Conservation (phyloP, 441 rosid genomes). For the Mallotus japonicus region DNA sequence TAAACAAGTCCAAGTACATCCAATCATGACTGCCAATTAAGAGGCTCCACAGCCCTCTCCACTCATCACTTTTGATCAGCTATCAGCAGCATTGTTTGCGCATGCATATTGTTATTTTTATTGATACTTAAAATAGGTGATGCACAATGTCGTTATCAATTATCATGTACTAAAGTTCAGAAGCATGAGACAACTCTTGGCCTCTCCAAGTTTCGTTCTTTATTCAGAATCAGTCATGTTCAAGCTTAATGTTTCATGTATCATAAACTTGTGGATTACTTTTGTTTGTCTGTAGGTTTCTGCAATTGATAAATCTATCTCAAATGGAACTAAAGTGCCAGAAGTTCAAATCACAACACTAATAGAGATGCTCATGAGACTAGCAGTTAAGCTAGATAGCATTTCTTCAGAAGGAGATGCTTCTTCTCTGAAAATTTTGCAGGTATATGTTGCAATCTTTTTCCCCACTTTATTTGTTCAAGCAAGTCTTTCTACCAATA, state of each 20-base stretch:
- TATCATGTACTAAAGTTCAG: no score
- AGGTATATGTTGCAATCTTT: slow-evolving; percentile 26
- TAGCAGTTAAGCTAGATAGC: slow-evolving; percentile 54
- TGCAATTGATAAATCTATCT: slow-evolving; percentile 47
- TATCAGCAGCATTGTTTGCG: no score
- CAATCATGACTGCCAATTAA: neutral
- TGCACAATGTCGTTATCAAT: no score
- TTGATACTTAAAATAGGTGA: no score
- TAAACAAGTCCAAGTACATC: neutral
- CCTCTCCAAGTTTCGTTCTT: no score
- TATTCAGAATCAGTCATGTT: neutral
- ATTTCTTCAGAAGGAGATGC: slow-evolving; percentile 51
- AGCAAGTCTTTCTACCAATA: no score
- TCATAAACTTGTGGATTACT: no score
- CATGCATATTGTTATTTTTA: no score
- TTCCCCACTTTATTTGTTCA: neutral
- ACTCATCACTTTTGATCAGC: neutral
- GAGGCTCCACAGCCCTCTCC: neutral
- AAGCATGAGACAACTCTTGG: no score
- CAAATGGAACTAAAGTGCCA: slow-evolving; percentile 43
- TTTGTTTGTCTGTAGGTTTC: slow-evolving; percentile 31
- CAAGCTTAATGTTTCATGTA: neutral
- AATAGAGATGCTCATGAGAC: slow-evolving; percentile 64
- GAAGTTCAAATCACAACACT: slow-evolving; percentile 61
- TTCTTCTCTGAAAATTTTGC: slow-evolving; percentile 37